Evolutionary conservation across 2,329 filamentous ascomycete species (phyloP).

Genomic region (Colletotrichum chrysophilum): DNA sequence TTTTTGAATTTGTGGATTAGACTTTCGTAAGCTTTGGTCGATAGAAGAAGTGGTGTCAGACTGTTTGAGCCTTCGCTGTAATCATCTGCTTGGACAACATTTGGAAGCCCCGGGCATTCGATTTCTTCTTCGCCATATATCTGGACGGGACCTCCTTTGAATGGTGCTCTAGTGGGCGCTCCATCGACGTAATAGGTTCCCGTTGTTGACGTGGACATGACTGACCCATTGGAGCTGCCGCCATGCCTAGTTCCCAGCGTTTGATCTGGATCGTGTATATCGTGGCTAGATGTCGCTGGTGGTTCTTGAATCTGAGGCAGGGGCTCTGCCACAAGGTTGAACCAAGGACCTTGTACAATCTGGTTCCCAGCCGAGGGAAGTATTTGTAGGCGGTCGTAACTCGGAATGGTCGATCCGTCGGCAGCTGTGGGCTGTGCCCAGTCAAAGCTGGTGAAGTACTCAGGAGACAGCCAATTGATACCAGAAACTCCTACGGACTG

Average conservation of each 20-base stretch:
- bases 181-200: conserved; percentile 6
- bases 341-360: neutral
- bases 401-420: neutral
- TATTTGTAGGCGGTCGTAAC: neutral
- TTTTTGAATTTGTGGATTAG: neutral
- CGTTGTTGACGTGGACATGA: neutral
- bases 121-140: neutral
- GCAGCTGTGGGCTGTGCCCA: neutral
- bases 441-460: neutral
- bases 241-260: neutral
- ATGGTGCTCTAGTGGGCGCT: neutral
- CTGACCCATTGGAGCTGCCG: neutral
- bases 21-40: neutral
- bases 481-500: neutral
- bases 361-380: neutral
- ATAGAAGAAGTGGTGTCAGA: neutral
- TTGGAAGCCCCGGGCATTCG: neutral
- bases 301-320: neutral
- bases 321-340: neutral
- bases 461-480: conserved; percentile 16
- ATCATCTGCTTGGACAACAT: neutral
- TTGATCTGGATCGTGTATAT: neutral
- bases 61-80: neutral
- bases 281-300: neutral
- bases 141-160: neutral